Conservation (phyloP, 176 grass and related monocot genomes). For the Oryza nivara region DNA sequence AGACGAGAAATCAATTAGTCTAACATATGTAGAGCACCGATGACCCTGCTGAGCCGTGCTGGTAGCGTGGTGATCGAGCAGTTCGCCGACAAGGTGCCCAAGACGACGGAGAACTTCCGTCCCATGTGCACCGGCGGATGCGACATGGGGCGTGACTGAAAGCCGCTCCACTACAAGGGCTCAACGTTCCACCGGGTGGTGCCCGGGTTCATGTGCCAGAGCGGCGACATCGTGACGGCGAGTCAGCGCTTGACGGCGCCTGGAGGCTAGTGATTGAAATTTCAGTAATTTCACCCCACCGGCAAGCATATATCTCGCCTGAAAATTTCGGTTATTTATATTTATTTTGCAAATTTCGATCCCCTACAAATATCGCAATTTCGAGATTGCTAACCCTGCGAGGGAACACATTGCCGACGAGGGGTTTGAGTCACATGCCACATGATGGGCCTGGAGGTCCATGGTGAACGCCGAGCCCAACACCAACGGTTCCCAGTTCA, state of each 20-base stretch:
- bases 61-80: constrained; percentile 41
- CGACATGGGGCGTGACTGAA: background rate
- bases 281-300: no score
- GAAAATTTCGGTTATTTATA: no score
- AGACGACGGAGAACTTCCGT: constrained; percentile 54
- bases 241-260: background rate
- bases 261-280: no score
- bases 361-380: no score
- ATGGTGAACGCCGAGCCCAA: constrained; percentile 65
- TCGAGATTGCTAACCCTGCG: no score
- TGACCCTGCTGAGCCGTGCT: background rate
- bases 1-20: background rate
- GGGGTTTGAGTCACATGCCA: background rate
- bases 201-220: constrained; percentile 66
- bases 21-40: background rate
- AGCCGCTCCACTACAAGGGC: constrained; percentile 47
- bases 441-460: background rate
- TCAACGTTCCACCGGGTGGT: constrained; percentile 54
- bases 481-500: constrained; percentile 67
- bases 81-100: constrained; percentile 44
- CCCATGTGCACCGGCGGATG: constrained; percentile 47
- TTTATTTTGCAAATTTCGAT: no score
- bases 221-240: constrained; percentile 52
- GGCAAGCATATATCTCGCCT: no score
- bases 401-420: constrained; percentile 15